Evolutionary conservation across 2,329 filamentous ascomycete genomes (phyloP).

Genomic region (Epichloe festucae): DNA sequence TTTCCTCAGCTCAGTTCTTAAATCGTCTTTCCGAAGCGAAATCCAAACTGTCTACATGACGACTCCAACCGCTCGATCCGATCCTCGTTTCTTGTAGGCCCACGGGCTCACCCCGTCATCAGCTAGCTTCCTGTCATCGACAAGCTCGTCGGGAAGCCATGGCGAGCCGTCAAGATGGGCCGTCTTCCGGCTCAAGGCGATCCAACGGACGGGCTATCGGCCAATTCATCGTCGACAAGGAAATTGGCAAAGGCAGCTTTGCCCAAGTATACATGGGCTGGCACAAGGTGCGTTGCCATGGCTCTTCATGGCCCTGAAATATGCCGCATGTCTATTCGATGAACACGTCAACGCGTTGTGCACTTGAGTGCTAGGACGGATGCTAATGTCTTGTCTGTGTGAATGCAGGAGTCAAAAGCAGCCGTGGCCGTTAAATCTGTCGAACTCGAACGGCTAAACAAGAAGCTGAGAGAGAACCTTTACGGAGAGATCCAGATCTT

Average conservation of each 20-base stretch:
- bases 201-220: constrained; percentile 39
- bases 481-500: constrained; percentile 93
- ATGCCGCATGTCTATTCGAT: neutral
- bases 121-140: constrained; percentile 20
- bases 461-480: constrained; percentile 92
- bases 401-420: constrained; percentile 56
- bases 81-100: constrained; percentile 25
- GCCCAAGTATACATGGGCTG: constrained; percentile 84
- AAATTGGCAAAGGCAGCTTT: constrained; percentile 97
- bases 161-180: constrained; percentile 25
- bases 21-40: constrained; percentile 6
- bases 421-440: constrained; percentile 95
- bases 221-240: constrained; percentile 68
- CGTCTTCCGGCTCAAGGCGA: constrained; percentile 23
- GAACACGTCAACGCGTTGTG: neutral
- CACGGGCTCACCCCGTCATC: constrained; percentile 19
- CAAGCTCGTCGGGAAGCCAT: constrained; percentile 24
- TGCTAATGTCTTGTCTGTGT: neutral
- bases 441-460: constrained; percentile 78
- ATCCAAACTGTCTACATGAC: constrained; percentile 25
- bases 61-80: constrained; percentile 20
- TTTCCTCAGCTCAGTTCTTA: constrained; percentile 2
- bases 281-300: constrained; percentile 49
- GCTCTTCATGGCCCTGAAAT: neutral
- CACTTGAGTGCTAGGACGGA: neutral